Evolutionary conservation across 176 grass and related monocot species (phyloP).

Genomic region (Rhynchospora breviuscula): DNA sequence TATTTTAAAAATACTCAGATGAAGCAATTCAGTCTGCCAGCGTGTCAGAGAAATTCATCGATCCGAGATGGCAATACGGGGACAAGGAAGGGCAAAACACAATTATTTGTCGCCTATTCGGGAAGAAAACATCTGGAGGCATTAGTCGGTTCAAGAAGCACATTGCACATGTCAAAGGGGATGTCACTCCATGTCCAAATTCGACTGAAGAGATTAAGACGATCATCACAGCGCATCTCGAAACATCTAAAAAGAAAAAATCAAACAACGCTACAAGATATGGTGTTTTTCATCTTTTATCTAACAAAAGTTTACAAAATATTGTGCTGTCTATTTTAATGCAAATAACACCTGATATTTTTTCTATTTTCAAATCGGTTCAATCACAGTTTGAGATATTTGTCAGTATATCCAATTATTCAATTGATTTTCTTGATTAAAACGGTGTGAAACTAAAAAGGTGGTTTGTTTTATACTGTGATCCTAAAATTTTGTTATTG

Average conservation of each 20-base stretch:
- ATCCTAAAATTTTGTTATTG: too few species aligned
- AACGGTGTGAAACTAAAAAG: neutral
- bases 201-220: neutral
- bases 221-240: neutral
- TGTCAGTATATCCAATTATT: neutral
- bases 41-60: neutral
- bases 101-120: conserved; percentile 6
- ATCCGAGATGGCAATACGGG: neutral
- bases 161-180: conserved; percentile 21
- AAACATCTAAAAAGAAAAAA: too few species aligned
- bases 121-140: conserved; percentile 4
- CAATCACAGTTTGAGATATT: conserved; percentile 4
- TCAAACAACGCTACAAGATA: too few species aligned
- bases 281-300: too few species aligned
- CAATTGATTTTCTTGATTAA: neutral
- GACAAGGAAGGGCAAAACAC: neutral
- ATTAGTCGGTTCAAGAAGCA: conserved; percentile 20
- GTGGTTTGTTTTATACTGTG: too few species aligned
- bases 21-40: neutral
- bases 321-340: too few species aligned
- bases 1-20: too few species aligned
- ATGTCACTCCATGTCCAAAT: conserved; percentile 9
- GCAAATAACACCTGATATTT: too few species aligned
- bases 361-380: too few species aligned
- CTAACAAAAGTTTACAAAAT: too few species aligned